These are phyloP conservation scores for Yamadazyma mexicana DNA, from an alignment of 1,139 yeast species.

Conservation along the genomic window DNA sequence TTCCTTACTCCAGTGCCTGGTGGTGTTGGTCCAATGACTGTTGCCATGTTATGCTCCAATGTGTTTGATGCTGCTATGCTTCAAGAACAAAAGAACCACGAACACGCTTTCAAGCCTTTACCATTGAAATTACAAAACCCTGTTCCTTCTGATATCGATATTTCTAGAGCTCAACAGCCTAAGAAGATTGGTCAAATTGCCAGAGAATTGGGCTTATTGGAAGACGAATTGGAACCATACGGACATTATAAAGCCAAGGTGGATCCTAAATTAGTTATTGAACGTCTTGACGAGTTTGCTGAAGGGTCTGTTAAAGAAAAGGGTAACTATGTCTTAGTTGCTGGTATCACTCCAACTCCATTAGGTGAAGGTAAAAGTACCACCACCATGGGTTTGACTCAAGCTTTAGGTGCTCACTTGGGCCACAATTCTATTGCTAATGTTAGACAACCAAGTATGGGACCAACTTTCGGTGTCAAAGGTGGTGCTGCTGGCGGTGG, in stretches of 20 bases:
- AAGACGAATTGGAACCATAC: slow-evolving; percentile 65
- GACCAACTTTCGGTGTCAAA: slow-evolving; percentile 84
- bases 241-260: slow-evolving; percentile 79
- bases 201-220: slow-evolving; percentile 60
- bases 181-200: slow-evolving; percentile 66
- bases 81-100: slow-evolving; percentile 49
- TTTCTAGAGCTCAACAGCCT: slow-evolving; percentile 72
- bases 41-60: slow-evolving; percentile 75
- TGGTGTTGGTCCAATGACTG: slow-evolving; percentile 91
- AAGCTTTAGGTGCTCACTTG: slow-evolving; percentile 77
- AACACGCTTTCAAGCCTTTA: slow-evolving; percentile 47
- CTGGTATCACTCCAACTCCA: slow-evolving; percentile 84
- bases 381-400: slow-evolving; percentile 77
- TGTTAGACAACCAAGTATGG: slow-evolving; percentile 86
- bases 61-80: slow-evolving; percentile 65
- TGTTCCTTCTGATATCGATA: slow-evolving; percentile 76
- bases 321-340: slow-evolving; percentile 70
- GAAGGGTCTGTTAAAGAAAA: slow-evolving; percentile 43
- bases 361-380: slow-evolving; percentile 83
- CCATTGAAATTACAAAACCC: slow-evolving; percentile 53
- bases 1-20: slow-evolving; percentile 83
- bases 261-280: slow-evolving; percentile 52
- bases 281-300: slow-evolving; percentile 56
- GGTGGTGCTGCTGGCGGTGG: slow-evolving; percentile 95
- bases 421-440: slow-evolving; percentile 70